Percentiles rank a stretch among this genome's conserved stretches.
These are phyloP conservation scores for Aspergillus hancockii DNA, from an alignment of 495 filamentous ascomycete genomes.

Conservation along the genomic window DNA sequence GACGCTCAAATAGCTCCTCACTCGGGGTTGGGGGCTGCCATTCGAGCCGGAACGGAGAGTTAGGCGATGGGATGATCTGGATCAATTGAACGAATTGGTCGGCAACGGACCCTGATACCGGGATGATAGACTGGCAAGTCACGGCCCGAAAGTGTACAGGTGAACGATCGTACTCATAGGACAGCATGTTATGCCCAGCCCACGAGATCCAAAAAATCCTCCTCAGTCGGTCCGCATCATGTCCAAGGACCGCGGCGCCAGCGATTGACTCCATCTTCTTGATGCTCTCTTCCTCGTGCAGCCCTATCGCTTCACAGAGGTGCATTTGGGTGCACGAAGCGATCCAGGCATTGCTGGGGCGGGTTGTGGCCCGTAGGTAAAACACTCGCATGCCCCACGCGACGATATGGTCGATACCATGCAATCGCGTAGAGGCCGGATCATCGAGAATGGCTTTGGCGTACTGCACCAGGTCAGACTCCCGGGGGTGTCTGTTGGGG, in stretches of 20 bases:
- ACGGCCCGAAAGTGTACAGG: constrained; percentile 27
- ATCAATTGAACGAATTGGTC: constrained; percentile 32
- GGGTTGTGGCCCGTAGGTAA: constrained; percentile 36
- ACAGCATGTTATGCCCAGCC: constrained; percentile 36
- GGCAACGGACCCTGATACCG: constrained; percentile 25
- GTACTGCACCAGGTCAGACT: constrained; percentile 32
- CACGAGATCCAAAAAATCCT: constrained; percentile 37
- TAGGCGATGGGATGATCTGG: constrained; percentile 33
- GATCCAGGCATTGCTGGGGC: constrained; percentile 37
- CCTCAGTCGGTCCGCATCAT: constrained; percentile 33
- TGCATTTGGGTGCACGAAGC: constrained; percentile 38
- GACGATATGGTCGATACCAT: constrained; percentile 32
- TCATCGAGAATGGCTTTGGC: constrained; percentile 38
- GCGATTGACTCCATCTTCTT: constrained; percentile 27
- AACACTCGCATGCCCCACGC: constrained; percentile 38
- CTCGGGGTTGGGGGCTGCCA: constrained; percentile 15
- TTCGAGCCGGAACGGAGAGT: constrained; percentile 29
- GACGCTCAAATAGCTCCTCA: constrained; percentile 27
- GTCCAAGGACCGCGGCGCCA: constrained; percentile 22
- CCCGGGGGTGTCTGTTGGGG: constrained; percentile 25
- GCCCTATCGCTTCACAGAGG: constrained; percentile 29
- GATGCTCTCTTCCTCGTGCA: constrained; percentile 34
- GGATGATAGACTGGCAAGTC: constrained; percentile 26
- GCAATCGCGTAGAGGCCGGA: constrained; percentile 30
- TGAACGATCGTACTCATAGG: constrained; percentile 34